These are phyloP conservation scores for Colletotrichum melonis DNA, from an alignment of 2,329 filamentous ascomycete species.

Conservation along the genomic window DNA sequence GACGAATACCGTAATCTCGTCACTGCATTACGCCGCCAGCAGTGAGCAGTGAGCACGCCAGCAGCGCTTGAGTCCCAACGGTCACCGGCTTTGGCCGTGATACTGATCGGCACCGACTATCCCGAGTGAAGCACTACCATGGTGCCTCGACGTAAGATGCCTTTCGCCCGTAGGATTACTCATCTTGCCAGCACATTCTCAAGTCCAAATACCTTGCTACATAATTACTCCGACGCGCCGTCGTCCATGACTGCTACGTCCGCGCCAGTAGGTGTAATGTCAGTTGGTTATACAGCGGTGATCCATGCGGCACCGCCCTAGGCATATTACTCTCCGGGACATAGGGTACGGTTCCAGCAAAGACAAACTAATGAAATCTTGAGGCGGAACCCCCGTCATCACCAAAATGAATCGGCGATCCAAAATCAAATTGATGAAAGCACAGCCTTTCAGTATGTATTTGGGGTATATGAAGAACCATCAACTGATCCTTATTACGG, in stretches of 20 bases:
- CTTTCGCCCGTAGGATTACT: neutral
- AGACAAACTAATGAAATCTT: neutral
- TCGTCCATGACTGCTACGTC: neutral
- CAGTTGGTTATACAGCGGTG: neutral
- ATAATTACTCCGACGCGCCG: neutral
- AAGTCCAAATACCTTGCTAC: neutral
- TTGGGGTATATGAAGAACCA: neutral
- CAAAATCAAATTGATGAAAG: neutral
- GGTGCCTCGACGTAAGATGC: neutral
- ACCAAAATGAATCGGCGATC: neutral
- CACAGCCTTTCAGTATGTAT: neutral
- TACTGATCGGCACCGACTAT: neutral
- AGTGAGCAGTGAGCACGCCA: neutral
- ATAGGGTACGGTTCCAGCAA: neutral
- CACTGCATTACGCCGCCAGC: neutral
- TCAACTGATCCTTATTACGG: neutral
- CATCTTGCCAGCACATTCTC: neutral
- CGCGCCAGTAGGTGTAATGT: neutral
- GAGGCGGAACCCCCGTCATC: neutral
- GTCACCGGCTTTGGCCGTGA: neutral
- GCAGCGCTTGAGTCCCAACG: no score
- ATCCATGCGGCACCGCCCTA: neutral
- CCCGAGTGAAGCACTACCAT: neutral
- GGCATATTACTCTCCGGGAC: neutral
- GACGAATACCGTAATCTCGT: neutral